A percentile compares a stretch with the other conserved stretches of the same genome.
Evolutionary conservation across 2,329 filamentous ascomycete species (phyloP).

Genomic region (Fusarium illudens): DNA sequence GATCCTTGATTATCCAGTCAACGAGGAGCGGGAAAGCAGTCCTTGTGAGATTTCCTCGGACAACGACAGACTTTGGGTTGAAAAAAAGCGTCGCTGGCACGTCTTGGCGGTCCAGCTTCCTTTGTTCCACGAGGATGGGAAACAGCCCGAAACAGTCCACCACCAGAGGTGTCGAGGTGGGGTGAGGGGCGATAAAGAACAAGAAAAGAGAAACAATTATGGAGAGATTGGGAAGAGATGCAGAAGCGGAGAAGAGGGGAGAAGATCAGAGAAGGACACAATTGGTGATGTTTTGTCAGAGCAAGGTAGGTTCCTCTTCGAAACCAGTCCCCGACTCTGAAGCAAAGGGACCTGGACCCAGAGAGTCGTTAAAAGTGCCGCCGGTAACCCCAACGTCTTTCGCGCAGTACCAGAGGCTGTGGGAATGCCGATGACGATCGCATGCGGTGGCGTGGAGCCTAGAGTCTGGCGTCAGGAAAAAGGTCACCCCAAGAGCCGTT

Average conservation of each 20-base stretch:
- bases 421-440: slow-evolving; percentile 42
- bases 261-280: slow-evolving; percentile 20
- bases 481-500: slow-evolving; percentile 24
- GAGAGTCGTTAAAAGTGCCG: slow-evolving; percentile 20
- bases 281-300: slow-evolving; percentile 21
- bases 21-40: neutral
- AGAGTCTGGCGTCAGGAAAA: slow-evolving; percentile 26
- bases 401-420: slow-evolving; percentile 10
- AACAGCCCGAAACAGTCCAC: slow-evolving; percentile 18
- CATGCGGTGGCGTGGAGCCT: slow-evolving; percentile 38
- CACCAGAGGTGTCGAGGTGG: slow-evolving; percentile 27
- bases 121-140: slow-evolving; percentile 31
- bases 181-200: slow-evolving; percentile 29
- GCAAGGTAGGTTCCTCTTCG: slow-evolving; percentile 9
- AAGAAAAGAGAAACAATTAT: slow-evolving; percentile 18
- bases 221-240: slow-evolving; percentile 25
- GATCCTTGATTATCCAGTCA: slow-evolving; percentile 1
- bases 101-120: slow-evolving; percentile 25
- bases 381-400: slow-evolving; percentile 30
- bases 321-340: slow-evolving; percentile 8
- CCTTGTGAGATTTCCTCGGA: neutral
- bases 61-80: neutral
- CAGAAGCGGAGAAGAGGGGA: slow-evolving; percentile 23
- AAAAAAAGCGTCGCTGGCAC: slow-evolving; percentile 1
- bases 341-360: neutral